Evolutionary conservation across 805 yeast species (phyloP).

Genomic region (Ogataea degrootiae): DNA sequence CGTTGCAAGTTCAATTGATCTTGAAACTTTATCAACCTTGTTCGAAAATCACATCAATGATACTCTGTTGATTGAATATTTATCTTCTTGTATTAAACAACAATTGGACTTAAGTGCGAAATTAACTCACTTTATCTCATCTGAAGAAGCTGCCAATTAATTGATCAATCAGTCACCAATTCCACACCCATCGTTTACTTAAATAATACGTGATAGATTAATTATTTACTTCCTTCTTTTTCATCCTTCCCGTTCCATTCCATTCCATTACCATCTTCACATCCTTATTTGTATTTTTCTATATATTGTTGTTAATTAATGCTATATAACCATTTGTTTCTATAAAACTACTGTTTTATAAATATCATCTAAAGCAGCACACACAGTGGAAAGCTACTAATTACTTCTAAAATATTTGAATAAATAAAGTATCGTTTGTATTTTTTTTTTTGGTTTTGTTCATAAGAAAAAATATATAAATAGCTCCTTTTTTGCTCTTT

Average conservation of each 20-base stretch:
- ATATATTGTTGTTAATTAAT: not conserved
- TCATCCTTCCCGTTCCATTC: not conserved
- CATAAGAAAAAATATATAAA: too few species aligned
- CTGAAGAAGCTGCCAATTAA: slow-evolving; percentile 30
- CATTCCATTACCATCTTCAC: not conserved
- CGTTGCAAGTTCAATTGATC: slow-evolving; percentile 42
- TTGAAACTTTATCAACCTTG: slow-evolving; percentile 50
- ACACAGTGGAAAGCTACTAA: too few species aligned
- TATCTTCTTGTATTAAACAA: slow-evolving; percentile 78
- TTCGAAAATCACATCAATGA: slow-evolving; percentile 75
- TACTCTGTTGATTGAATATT: slow-evolving; percentile 72
- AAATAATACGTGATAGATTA: too few species aligned
- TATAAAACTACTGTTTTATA: too few species aligned
- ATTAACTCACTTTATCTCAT: slow-evolving; percentile 49
- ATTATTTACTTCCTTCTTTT: too few species aligned
- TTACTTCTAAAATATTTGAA: too few species aligned
- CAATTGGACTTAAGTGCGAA: slow-evolving; percentile 78
- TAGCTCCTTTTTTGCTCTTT: too few species aligned
- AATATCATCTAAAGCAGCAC: too few species aligned
- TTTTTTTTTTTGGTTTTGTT: too few species aligned
- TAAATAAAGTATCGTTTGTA: too few species aligned
- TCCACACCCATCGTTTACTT: too few species aligned
- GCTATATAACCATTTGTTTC: not conserved
- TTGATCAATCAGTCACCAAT: not conserved
- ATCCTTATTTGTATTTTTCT: not conserved